phyloP scores from a whole-genome alignment of 805 yeast genomes.

The Zygoascus ofunaensis region DNA sequence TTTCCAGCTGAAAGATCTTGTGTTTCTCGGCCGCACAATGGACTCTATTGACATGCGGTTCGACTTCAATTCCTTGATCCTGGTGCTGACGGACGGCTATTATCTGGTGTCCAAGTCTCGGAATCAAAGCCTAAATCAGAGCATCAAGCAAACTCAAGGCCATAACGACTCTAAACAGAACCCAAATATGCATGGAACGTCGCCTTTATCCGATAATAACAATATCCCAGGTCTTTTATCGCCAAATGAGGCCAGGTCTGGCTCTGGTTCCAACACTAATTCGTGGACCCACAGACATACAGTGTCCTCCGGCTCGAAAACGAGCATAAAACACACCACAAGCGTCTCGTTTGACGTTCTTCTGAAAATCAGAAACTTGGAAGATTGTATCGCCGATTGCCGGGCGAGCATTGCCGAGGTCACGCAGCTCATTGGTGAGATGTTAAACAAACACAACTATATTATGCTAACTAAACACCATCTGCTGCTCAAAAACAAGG shows the following conservation, averaged over 20 bases:
- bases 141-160: no score
- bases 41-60: conserved; percentile 12
- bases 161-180: no score
- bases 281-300: not conserved
- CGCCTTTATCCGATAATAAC: no score
- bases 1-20: conserved; percentile 10
- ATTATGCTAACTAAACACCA: conserved; percentile 2
- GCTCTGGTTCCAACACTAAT: not conserved
- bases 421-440: conserved; percentile 11
- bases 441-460: conserved; percentile 7
- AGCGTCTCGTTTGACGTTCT: conserved; percentile 22
- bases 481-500: conserved; percentile 7
- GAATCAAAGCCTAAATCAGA: not conserved
- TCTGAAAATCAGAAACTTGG: conserved; percentile 24
- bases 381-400: conserved; percentile 25
- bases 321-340: conserved; percentile 1
- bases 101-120: conserved; percentile 8
- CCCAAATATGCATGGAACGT: no score
- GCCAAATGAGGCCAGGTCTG: not conserved
- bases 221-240: no score
- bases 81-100: conserved; percentile 18
- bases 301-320: conserved; percentile 1
- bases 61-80: conserved; percentile 13
- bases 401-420: conserved; percentile 16
- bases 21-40: conserved; percentile 15